Evolutionary conservation across 331 rosid genomes (phyloP), one percentile per base, ranked within the genome.

Genomic region (Spiraea crenata): DNA sequence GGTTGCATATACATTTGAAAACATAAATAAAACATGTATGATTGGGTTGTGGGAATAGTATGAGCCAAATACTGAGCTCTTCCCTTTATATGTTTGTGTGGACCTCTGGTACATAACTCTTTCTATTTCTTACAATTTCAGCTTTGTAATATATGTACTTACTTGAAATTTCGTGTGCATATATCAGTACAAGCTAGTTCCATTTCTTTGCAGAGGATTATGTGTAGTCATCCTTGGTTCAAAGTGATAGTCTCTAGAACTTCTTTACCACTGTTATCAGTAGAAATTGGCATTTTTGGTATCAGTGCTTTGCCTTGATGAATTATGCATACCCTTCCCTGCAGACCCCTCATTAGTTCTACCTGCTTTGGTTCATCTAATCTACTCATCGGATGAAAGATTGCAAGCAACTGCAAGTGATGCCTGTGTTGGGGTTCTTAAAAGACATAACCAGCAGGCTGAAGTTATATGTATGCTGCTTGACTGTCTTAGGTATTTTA

Each of bases 281-380:
- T 51, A 35, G 39, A 54, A 35, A 19, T 66, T 46, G 20, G 38
- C 19, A 44, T 68, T 51, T 25, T 54, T 35, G 77, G 71, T 57
- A 60, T 64, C 55, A 34, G 49, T 51, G 45, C 51, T 74, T 48
- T 55, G 58, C 71, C 61, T 70, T 74, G 70, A 73, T 69, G 65
- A 75, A 54, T 78, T 71, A 68, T 55, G 14, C 11, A 49, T 65
- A 77, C 62, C 41, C 40, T 57, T 57, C 80, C 73, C 65, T 84
- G 89, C 95, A 93, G 98, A 89, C 48, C 98, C 96, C 35, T 85
- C 84, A 9, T 57, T 89, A 67, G 77, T 85, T 83, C 77, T 93
- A 81, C 83, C 89, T 51, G 80, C 89, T 75, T 73, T 90, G 72
- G 83, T 89, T 75, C 81, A 38, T 74, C 88, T 85, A 58, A 77